A percentile compares a stretch with the other conserved stretches of the same genome.
phyloP scores from a whole-genome alignment of 208 protist species.

The Herpetomonas samuelpessoai region DNA sequence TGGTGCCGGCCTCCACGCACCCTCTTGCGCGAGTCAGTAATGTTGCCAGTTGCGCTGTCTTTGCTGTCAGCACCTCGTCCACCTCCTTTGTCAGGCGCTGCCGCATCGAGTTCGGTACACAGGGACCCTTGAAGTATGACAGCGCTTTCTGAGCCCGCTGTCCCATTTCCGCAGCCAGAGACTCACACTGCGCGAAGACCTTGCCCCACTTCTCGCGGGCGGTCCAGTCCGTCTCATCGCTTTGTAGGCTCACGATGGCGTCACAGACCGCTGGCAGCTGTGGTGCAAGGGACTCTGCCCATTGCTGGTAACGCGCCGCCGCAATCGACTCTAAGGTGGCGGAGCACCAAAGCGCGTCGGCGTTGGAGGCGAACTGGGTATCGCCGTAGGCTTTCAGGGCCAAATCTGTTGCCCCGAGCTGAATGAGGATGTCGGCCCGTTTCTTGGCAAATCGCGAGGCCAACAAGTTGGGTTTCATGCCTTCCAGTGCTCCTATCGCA shows the following conservation, averaged over 20 bases:
- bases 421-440: slow-evolving; percentile 59
- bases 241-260: slow-evolving; percentile 56
- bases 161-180: background rate
- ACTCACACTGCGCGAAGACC: background rate
- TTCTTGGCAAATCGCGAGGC: slow-evolving; percentile 48
- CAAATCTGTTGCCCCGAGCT: slow-evolving; percentile 53
- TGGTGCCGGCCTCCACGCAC: slow-evolving; percentile 28
- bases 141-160: slow-evolving; percentile 4
- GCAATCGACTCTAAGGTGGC: slow-evolving; percentile 81
- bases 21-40: slow-evolving; percentile 25
- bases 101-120: slow-evolving; percentile 55
- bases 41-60: slow-evolving; percentile 22
- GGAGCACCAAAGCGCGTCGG: slow-evolving; percentile 68
- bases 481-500: background rate
- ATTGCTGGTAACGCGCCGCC: slow-evolving; percentile 64
- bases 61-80: slow-evolving; percentile 27
- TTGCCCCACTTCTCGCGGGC: background rate
- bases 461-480: background rate
- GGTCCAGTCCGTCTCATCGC: slow-evolving; percentile 38
- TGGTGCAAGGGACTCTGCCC: slow-evolving; percentile 28
- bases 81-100: slow-evolving; percentile 38
- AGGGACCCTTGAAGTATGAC: slow-evolving; percentile 19
- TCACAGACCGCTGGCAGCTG: slow-evolving; percentile 16
- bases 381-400: slow-evolving; percentile 57
- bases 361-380: slow-evolving; percentile 52